Conservation (phyloP, 202 grass and related monocot species). For the Bolboschoenoplectus hybrid region DNA sequence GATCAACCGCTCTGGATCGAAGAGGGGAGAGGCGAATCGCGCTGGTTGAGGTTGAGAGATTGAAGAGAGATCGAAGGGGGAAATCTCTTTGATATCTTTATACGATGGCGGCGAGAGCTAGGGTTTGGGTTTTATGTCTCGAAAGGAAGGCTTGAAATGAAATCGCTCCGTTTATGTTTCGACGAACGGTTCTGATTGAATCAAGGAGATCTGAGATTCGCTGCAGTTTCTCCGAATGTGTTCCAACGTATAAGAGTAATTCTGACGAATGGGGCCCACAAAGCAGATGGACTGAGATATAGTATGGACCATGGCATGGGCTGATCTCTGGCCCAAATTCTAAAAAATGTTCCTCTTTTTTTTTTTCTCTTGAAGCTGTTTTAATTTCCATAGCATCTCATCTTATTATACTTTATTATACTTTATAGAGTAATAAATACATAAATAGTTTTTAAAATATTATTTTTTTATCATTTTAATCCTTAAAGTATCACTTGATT, state of each 20-base stretch:
- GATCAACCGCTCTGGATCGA: constrained; percentile 15
- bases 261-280: background rate
- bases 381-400: background rate
- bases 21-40: background rate
- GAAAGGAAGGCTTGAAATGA: background rate
- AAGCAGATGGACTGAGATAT: background rate
- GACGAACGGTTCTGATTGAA: background rate
- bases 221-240: background rate
- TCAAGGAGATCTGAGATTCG: background rate
- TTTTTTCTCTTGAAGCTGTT: background rate
- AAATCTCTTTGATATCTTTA: background rate
- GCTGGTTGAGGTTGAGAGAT: background rate
- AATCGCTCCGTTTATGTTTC: background rate
- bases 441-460: too few species aligned
- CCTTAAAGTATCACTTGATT: too few species aligned
- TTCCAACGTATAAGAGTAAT: background rate
- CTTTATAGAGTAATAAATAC: background rate
- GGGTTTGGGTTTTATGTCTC: constrained; percentile 3
- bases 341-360: background rate
- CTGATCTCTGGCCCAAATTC: background rate
- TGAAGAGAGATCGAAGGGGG: background rate
- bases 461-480: too few species aligned
- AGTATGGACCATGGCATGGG: background rate
- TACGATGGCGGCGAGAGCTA: constrained; percentile 21
- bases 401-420: background rate